Evolutionary conservation across 495 filamentous ascomycete species (phyloP).

Genomic region (Penicillium bovifimosum): DNA sequence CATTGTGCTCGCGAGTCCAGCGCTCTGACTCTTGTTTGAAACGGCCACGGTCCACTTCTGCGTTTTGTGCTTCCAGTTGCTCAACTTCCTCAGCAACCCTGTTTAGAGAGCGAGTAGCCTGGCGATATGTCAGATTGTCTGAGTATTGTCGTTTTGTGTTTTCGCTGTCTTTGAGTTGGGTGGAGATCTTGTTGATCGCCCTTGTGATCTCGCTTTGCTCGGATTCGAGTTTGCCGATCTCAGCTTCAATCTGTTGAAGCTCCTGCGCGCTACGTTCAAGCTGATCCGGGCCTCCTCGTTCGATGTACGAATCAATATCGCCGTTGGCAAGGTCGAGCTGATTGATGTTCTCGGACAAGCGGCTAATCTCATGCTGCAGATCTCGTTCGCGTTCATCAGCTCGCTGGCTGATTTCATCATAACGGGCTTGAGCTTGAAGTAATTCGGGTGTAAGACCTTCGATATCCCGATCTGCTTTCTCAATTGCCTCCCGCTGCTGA

Average conservation of each 20-base stretch:
- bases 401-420: slow-evolving; percentile 67
- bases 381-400: slow-evolving; percentile 68
- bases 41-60: slow-evolving; percentile 70
- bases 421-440: slow-evolving; percentile 62
- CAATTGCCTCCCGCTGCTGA: slow-evolving; percentile 62
- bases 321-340: slow-evolving; percentile 68
- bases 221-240: slow-evolving; percentile 58
- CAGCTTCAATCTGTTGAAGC: slow-evolving; percentile 58
- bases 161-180: slow-evolving; percentile 69
- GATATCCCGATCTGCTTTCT: slow-evolving; percentile 62
- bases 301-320: slow-evolving; percentile 75
- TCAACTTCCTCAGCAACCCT: slow-evolving; percentile 62
- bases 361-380: slow-evolving; percentile 64
- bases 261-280: slow-evolving; percentile 64
- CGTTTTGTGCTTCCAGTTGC: slow-evolving; percentile 73
- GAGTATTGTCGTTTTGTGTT: slow-evolving; percentile 74
- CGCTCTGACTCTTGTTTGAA: slow-evolving; percentile 62
- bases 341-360: slow-evolving; percentile 64
- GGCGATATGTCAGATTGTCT: slow-evolving; percentile 82
- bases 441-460: slow-evolving; percentile 66
- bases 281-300: slow-evolving; percentile 66
- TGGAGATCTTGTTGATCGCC: slow-evolving; percentile 70
- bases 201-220: slow-evolving; percentile 62
- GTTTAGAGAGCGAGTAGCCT: slow-evolving; percentile 61
- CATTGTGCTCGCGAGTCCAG: slow-evolving; percentile 57